Conservation (phyloP, 2,329 filamentous ascomycete genomes). For the Aspergillus piperis region DNA sequence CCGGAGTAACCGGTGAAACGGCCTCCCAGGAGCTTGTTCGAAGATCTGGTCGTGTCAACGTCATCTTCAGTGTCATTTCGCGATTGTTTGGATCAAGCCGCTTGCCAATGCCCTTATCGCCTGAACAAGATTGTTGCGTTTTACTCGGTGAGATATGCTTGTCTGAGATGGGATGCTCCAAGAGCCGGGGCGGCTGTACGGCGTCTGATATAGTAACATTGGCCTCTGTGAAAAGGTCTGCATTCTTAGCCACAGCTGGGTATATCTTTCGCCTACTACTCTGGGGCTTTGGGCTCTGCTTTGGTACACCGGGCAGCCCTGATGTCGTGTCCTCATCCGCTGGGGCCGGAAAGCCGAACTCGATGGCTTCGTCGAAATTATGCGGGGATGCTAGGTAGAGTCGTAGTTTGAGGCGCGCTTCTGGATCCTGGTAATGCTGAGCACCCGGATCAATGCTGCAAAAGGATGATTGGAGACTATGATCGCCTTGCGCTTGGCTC, state of each 20-base stretch:
- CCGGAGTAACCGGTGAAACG: not conserved
- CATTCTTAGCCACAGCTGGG: not conserved
- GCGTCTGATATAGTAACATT: not conserved
- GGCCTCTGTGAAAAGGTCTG: not conserved
- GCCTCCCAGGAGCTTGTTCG: constrained; percentile 45
- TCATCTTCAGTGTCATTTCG: constrained; percentile 97
- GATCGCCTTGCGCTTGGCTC: constrained; percentile 54
- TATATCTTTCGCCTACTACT: not conserved
- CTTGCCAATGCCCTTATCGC: constrained; percentile 41
- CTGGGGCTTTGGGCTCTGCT: not conserved
- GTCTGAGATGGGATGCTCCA: constrained; percentile 14
- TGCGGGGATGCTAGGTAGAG: constrained; percentile 85
- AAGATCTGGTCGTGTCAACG: constrained; percentile 84
- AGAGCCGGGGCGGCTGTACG: constrained; percentile 7
- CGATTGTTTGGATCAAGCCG: constrained; percentile 62
- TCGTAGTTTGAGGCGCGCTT: constrained; percentile 81
- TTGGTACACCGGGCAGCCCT: not conserved
- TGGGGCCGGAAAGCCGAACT: constrained; percentile 78
- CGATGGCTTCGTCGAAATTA: constrained; percentile 92
- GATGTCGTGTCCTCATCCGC: constrained; percentile 35
- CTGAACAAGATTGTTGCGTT: constrained; percentile 19
- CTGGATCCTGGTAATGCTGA: constrained; percentile 85
- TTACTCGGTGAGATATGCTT: constrained; percentile 19
- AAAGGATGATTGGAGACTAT: constrained; percentile 54
- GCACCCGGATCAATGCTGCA: constrained; percentile 68